Evolutionary conservation across 2,329 filamentous ascomycete genomes (phyloP).

Genomic region (Furcasterigmium sp.): DNA sequence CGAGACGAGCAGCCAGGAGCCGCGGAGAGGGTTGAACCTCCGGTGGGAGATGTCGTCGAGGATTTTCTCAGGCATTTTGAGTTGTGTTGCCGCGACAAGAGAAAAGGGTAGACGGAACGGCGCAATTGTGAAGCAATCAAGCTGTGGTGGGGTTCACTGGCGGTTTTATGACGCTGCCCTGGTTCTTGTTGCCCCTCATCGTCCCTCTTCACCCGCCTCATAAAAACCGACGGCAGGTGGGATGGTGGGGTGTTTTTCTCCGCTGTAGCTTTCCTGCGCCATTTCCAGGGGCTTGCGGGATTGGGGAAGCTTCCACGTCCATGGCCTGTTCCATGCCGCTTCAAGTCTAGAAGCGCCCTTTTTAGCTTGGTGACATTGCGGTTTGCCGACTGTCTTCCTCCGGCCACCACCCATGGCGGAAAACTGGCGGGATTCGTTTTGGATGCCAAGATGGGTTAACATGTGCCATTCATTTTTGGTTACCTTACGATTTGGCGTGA

Average conservation of each 20-base stretch:
- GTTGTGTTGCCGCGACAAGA: background rate
- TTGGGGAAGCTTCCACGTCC: too few relatives aligned
- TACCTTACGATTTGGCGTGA: too few relatives aligned
- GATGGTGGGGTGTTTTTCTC: background rate
- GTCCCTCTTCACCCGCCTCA: too few relatives aligned
- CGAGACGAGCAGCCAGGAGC: constrained; percentile 89
- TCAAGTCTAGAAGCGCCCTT: background rate
- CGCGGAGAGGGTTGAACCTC: constrained; percentile 86
- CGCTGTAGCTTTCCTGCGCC: background rate
- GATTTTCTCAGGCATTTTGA: constrained; percentile 64
- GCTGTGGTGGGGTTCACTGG: too few relatives aligned
- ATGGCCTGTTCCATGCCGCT: background rate
- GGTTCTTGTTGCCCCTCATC: too few relatives aligned
- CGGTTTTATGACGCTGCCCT: too few relatives aligned
- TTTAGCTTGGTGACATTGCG: background rate
- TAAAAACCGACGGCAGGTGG: too few relatives aligned
- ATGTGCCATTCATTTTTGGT: too few relatives aligned
- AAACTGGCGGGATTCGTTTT: background rate
- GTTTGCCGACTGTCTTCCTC: background rate
- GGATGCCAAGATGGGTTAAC: too few relatives aligned
- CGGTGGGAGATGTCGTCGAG: constrained; percentile 96
- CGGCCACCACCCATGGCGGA: too few relatives aligned
- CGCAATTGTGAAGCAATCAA: too few relatives aligned
- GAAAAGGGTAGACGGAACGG: too few relatives aligned
- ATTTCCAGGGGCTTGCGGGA: background rate